These are phyloP conservation scores for Apiospora koreana DNA, from an alignment of 2,329 filamentous ascomycete genomes.

Conservation along the genomic window DNA sequence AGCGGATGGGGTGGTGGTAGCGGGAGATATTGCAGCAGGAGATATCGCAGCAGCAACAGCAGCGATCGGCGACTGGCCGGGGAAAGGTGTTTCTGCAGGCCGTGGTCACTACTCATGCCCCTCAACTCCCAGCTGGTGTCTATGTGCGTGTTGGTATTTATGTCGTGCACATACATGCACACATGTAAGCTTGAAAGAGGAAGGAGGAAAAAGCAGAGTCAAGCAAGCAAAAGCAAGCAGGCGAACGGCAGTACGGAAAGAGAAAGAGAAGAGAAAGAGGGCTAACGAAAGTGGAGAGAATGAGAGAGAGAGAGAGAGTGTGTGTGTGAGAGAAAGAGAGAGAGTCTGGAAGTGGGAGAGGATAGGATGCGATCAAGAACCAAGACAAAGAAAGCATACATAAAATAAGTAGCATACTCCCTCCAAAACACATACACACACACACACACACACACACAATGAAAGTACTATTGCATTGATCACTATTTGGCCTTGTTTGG, in stretches of 20 bases:
- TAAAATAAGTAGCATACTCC: too few species aligned
- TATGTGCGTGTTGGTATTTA: not conserved
- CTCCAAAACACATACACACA: not conserved
- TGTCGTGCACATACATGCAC: not conserved
- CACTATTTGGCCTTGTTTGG: not conserved
- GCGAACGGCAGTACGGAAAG: not conserved
- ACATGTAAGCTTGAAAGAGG: not conserved
- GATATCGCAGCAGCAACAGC: too few species aligned
- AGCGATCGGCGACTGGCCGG: not conserved
- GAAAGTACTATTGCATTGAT: slow-evolving; percentile 5
- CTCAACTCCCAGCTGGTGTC: not conserved
- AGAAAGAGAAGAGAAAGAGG: not conserved
- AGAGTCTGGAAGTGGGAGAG: not conserved
- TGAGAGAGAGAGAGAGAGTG: not conserved
- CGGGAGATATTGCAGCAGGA: not conserved
- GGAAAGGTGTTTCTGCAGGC: not conserved
- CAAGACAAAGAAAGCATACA: not conserved
- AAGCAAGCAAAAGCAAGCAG: not conserved
- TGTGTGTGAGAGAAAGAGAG: not conserved
- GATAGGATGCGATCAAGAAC: not conserved
- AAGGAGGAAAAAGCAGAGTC: not conserved
- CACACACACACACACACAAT: not conserved
- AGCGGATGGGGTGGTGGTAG: not conserved
- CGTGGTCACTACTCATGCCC: slow-evolving; percentile 4
- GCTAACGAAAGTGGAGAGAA: not conserved